Base-by-base conservation (phyloP, 805 yeast species). In the Barnettozyma botsteinii region DNA sequence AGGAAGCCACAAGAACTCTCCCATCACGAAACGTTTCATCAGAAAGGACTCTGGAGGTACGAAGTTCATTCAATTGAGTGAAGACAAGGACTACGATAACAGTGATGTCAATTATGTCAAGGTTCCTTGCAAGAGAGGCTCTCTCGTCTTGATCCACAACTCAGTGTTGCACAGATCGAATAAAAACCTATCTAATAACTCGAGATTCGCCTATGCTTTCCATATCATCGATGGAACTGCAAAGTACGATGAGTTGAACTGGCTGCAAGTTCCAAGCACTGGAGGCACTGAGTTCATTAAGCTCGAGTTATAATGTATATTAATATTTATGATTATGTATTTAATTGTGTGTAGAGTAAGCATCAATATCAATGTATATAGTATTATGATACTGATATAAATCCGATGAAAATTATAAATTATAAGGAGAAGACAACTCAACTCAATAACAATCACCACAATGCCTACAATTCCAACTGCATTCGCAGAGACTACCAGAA, bases 401-500 rank as follows among this genome's bases (percentile, higher is more conserved):
- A n/a, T n/a, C n/a, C n/a, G n/a, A n/a, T n/a, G n/a, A n/a, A n/a
- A n/a, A n/a, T n/a, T n/a, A n/a, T n/a, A 25, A 8, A 7, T 10
- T 8, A 14, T 14, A 27, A 14, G 30, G 30, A 27, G 30, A 8
- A 5, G n/a, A 10, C 14, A n/a, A 27, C 4, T 10, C n/a, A 22
- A 22, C 24, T 7, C 13, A 11, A 25, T 14, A 25, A 25, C 11
- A 12, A 28, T 28, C 31, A 28, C 11, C 13, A 38, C 42, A 33
- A 72, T 70, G 76, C 67, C 71, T 73, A 85, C 89, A 18, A 65
- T 76, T 34, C 80, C 95, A 21, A 85, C 95, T 10, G 87, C 85
- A 45, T 83, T 83, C 64, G 94, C 95, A 13, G 85, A 81, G 63
- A 75, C 91, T 30, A 80, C 93, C 21, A 79, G 77, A 57, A 75